A percentile compares a stretch with the other conserved stretches of the same genome.
Evolutionary conservation across 1,284 basidiomycete species (phyloP).

Genomic region (Austroboletus rostrupii): DNA sequence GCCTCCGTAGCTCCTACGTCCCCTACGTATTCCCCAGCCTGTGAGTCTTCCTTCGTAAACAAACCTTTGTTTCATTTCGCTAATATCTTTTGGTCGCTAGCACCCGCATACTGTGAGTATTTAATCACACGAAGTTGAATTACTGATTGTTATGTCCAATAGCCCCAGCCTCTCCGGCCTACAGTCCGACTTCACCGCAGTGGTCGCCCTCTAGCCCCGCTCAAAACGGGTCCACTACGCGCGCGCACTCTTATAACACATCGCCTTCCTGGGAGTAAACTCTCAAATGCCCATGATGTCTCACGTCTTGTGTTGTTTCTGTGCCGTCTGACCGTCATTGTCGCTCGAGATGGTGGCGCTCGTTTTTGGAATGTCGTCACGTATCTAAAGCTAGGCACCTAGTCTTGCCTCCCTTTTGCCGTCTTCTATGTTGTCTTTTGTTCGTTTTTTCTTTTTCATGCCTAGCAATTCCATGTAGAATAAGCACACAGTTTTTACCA

Average conservation of each 20-base stretch:
- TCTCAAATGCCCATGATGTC: constrained; percentile 2
- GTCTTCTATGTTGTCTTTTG: constrained; percentile 12
- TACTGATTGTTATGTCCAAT: constrained; percentile 14
- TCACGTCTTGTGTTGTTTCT: constrained; percentile 5
- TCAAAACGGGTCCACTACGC: constrained; percentile 44
- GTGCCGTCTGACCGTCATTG: constrained; percentile 4
- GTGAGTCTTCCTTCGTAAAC: constrained; percentile 42
- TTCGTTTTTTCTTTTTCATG: constrained; percentile 8
- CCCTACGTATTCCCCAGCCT: constrained; percentile 79
- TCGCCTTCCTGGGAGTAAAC: constrained; percentile 57
- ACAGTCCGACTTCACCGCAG: constrained; percentile 76
- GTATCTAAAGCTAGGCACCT: constrained; percentile 23
- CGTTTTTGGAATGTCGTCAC: constrained; percentile 7
- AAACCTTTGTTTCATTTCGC: constrained; percentile 8
- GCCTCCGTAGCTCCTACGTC: constrained; percentile 65
- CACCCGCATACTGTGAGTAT: constrained; percentile 70
- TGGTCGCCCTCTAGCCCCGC: constrained; percentile 82
- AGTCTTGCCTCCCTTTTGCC: constrained; percentile 21
- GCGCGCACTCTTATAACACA: constrained; percentile 44
- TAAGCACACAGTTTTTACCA: constrained; percentile 23
- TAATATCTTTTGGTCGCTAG: constrained; percentile 32
- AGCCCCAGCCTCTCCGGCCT: constrained; percentile 82
- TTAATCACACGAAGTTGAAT: not conserved
- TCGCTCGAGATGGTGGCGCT: constrained; percentile 5
- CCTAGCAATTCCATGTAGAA: constrained; percentile 35